Conservation (phyloP, 345 rosid genomes). For the Syzygium aqueum region DNA sequence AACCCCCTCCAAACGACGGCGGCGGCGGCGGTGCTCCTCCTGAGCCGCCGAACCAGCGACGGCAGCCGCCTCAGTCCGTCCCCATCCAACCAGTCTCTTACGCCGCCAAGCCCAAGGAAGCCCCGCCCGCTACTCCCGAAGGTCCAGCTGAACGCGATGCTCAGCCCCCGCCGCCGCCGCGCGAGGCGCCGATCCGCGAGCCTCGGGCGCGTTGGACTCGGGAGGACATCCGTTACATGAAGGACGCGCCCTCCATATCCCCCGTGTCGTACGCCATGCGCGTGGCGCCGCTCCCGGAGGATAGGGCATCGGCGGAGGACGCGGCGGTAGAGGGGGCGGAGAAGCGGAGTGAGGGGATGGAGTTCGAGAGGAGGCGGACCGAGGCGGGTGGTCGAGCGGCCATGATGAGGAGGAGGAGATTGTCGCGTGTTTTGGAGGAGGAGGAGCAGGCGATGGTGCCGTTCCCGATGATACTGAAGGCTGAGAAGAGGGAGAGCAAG, state of each 20-base stretch:
- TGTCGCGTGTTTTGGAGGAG: constrained; percentile 9
- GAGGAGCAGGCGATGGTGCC: constrained; percentile 41
- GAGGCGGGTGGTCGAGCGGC: constrained; percentile 20
- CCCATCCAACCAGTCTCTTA: constrained; percentile 57
- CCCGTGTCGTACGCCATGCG: constrained; percentile 68
- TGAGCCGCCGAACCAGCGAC: neutral
- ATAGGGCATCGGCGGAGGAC: constrained; percentile 16
- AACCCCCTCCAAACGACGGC: neutral
- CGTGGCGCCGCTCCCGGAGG: constrained; percentile 87
- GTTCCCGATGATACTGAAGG: constrained; percentile 53
- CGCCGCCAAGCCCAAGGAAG: constrained; percentile 40
- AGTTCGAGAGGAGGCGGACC: constrained; percentile 29
- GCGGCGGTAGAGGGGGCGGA: constrained; percentile 18
- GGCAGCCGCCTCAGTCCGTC: constrained; percentile 1
- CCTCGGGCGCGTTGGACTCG: constrained; percentile 33
- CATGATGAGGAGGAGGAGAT: constrained; percentile 25
- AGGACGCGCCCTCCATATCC: constrained; percentile 38
- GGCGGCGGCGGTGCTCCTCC: neutral
- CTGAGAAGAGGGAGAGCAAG: constrained; percentile 50
- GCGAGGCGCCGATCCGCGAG: neutral
- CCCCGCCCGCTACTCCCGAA: constrained; percentile 1
- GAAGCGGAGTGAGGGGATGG: constrained; percentile 15
- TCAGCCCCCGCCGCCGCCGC: neutral
- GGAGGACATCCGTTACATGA: constrained; percentile 71
- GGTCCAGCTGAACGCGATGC: constrained; percentile 2